Evolutionary conservation across 164 flowering plant genomes (phyloP).

Genomic region (Pachysandra terminalis): DNA sequence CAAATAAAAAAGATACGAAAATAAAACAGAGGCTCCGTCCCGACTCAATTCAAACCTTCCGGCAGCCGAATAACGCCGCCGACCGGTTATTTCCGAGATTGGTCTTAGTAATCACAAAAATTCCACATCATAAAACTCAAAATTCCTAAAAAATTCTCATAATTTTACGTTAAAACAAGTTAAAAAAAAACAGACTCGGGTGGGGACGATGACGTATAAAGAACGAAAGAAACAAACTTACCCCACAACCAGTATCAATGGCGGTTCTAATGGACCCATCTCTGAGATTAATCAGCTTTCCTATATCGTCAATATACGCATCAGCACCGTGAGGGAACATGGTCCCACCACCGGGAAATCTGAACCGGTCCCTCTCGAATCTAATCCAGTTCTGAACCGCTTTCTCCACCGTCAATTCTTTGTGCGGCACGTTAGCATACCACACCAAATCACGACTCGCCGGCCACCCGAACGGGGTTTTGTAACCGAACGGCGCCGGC

Average conservation of each 20-base stretch:
- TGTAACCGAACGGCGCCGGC: constrained; percentile 82
- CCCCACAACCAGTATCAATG: constrained; percentile 99
- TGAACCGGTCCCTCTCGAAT: constrained; percentile 61
- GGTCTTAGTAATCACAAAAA: too few relatives aligned
- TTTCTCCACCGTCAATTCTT: constrained; percentile 72
- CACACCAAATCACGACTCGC: constrained; percentile 68
- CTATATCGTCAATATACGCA: constrained; percentile 82
- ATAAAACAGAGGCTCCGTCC: too few relatives aligned
- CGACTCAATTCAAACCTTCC: too few relatives aligned
- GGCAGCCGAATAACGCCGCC: too few relatives aligned
- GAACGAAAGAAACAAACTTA: constrained; percentile 26
- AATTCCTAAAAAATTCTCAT: too few relatives aligned
- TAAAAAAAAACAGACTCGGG: too few relatives aligned
- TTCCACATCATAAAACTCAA: too few relatives aligned
- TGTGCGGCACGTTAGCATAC: constrained; percentile 89
- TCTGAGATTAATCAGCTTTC: constrained; percentile 53
- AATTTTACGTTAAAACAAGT: too few relatives aligned
- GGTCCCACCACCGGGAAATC: constrained; percentile 97
- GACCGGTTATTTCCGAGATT: too few relatives aligned
- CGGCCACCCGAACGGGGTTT: constrained; percentile 79
- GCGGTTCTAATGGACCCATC: constrained; percentile 86
- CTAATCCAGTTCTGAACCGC: constrained; percentile 90
- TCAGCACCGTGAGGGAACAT: constrained; percentile 90
- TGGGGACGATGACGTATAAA: too few relatives aligned
- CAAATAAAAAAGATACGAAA: not conserved